These are phyloP conservation scores for Peronospora tabacina DNA, from an alignment of 352 stramenopile species.

Conservation along the genomic window DNA sequence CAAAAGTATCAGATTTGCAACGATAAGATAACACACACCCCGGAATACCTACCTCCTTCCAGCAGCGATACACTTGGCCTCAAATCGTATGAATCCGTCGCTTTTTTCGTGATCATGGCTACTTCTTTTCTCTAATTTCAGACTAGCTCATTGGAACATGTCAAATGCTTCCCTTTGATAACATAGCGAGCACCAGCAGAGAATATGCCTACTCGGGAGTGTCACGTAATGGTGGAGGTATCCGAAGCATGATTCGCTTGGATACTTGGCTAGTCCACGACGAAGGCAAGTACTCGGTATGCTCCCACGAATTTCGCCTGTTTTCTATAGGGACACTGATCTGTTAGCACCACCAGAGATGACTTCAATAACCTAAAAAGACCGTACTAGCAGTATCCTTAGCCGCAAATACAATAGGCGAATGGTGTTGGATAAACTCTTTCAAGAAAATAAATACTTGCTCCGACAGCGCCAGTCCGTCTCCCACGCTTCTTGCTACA, in stretches of 20 bases:
- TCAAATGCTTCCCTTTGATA: neutral
- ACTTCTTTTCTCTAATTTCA: conserved; percentile 8
- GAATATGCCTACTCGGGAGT: conserved; percentile 5
- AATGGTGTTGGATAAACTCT: conserved; percentile 62
- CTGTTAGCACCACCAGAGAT: neutral
- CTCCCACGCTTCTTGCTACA: conserved; percentile 43
- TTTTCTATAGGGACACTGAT: conserved; percentile 9
- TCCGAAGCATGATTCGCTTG: conserved; percentile 52
- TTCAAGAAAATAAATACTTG: conserved; percentile 61
- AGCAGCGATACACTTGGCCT: conserved; percentile 37
- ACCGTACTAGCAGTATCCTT: conserved; percentile 39
- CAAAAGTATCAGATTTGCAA: conserved; percentile 2
- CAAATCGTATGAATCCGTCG: conserved; percentile 22
- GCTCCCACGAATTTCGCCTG: conserved; percentile 33
- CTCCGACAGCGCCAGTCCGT: conserved; percentile 44
- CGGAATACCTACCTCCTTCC: conserved; percentile 36
- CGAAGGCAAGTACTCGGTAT: conserved; percentile 46
- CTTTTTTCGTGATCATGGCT: neutral
- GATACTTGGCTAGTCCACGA: conserved; percentile 59
- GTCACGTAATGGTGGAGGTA: neutral
- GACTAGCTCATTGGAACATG: conserved; percentile 1
- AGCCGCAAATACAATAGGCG: conserved; percentile 52
- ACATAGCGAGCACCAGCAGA: neutral
- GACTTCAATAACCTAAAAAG: neutral
- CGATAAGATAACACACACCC: neutral